Base-by-base conservation (phyloP, 495 filamentous ascomycete genomes). In the Penicillium lividum region DNA sequence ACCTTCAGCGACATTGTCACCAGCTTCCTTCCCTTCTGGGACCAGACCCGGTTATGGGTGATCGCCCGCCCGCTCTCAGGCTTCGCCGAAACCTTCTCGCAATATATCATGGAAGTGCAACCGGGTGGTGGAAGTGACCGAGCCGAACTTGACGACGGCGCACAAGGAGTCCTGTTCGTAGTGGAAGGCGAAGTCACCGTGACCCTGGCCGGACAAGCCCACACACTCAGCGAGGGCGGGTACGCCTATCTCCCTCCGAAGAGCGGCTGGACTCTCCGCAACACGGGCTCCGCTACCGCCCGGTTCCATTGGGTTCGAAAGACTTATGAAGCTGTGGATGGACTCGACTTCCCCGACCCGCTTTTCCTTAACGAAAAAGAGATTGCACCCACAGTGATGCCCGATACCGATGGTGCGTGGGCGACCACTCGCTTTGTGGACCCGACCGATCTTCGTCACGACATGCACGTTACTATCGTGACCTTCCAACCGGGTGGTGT, bases 101-200 rank as follows among this genome's bases (percentile, higher is more conserved):
- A 68, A 63, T 68, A 68, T 42, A 68, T 68, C 16, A 68, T 68
- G 65, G 65, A 68, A 57, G 65, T 68, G 10, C 59, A 63, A 47
- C 51, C 65, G 0, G 65, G 65, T 0, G 65, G 65, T 30, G 65
- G 65, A 15, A 68, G 65, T 42, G 62, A 65, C 10, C 60, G 60
- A 9, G 65, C 59, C 29, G 65, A 68, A 30, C 31, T 61, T 0
- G 65, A 68, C 31, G 57, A 65, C 22, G 38, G 16, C 4, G 65
- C 65, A 10, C 47, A 68, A 29, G 65, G 65, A 13, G 65, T 68
- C 0, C 25, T 68, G 4, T 68, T 68, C 53, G 65, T 68, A 5
- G 65, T 68, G 18, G 63, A 63, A 38, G 65, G 65, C 34, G 57
- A 66, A 59, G 58, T 68, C 7, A 66, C 54, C 33, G 50, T 68